Percentiles rank a stretch among this genome's conserved stretches.
These are phyloP conservation scores for Perilla frutescens DNA, from an alignment of 257 asterid species.

Conservation along the genomic window DNA sequence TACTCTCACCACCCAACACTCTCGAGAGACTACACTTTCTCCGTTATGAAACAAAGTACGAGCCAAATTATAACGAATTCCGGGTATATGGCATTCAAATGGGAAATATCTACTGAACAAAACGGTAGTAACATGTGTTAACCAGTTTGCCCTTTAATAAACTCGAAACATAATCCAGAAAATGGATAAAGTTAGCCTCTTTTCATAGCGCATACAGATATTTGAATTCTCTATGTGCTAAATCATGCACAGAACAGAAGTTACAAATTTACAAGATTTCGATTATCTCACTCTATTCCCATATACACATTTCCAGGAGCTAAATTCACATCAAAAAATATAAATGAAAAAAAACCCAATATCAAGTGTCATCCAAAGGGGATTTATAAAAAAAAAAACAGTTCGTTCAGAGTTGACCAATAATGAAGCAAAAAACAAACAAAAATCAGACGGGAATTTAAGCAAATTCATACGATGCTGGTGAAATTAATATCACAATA, in stretches of 20 bases:
- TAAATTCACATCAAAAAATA: not conserved
- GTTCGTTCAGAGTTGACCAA: slow-evolving; percentile 30
- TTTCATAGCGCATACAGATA: not conserved
- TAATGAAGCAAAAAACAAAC: slow-evolving; percentile 30
- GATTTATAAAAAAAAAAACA: not conserved
- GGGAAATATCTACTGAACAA: not conserved
- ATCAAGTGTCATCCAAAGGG: not conserved
- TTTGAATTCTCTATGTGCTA: not conserved
- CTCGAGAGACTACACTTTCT: not conserved
- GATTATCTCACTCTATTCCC: not conserved
- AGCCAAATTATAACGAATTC: not conserved
- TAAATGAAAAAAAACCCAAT: not conserved
- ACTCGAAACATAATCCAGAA: not conserved
- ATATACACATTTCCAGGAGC: slow-evolving; percentile 11
- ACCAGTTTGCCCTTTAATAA: not conserved
- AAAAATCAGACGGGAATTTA: not conserved
- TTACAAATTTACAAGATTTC: slow-evolving; percentile 5
- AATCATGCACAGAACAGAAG: not conserved
- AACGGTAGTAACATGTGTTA: slow-evolving; percentile 4
- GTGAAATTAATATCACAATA: slow-evolving; percentile 21
- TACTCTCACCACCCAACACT: not conserved
- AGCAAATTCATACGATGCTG: slow-evolving; percentile 39
- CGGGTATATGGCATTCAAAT: not conserved
- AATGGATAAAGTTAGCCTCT: not conserved
- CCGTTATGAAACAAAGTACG: not conserved